phyloP scores from a whole-genome alignment of 2,329 filamentous ascomycete species.

The Alternaria viburni region DNA sequence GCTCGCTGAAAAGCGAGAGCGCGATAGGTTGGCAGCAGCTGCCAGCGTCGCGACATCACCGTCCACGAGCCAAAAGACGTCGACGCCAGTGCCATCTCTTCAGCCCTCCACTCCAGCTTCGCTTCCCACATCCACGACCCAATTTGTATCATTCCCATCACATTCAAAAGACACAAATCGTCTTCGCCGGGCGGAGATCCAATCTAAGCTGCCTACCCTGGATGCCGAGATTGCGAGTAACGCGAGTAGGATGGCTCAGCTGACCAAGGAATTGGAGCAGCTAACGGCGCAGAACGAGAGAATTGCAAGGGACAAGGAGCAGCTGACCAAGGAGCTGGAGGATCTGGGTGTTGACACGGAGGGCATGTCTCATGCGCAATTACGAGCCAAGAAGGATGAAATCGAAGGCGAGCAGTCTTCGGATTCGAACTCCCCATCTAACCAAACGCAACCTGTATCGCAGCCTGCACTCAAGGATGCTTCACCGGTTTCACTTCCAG shows the following conservation, averaged over 20 bases:
- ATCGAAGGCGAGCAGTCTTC: conserved; percentile 38
- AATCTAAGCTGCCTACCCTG: conserved; percentile 54
- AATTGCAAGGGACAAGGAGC: conserved; percentile 50
- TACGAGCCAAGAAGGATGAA: conserved; percentile 52
- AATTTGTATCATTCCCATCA: not conserved
- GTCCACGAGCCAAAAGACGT: not conserved
- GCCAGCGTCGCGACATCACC: conserved; percentile 1
- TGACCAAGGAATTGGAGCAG: conserved; percentile 55
- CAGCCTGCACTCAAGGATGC: not conserved
- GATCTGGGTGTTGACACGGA: conserved; percentile 56
- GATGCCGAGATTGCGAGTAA: conserved; percentile 53
- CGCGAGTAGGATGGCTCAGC: conserved; percentile 47
- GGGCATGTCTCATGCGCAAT: conserved; percentile 53
- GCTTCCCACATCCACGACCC: not conserved
- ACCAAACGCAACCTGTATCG: not conserved
- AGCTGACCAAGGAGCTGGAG: conserved; percentile 57
- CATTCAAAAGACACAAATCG: conserved; percentile 17
- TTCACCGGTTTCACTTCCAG: not conserved
- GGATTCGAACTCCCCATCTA: not conserved
- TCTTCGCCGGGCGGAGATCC: conserved; percentile 56
- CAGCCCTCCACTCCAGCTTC: not conserved
- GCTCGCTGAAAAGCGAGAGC: conserved; percentile 32
- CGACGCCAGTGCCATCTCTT: conserved; percentile 1
- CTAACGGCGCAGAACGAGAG: conserved; percentile 47
- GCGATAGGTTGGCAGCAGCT: conserved; percentile 22